phyloP scores from a whole-genome alignment of 495 filamentous ascomycete species.

The Talaromyces borbonicus region DNA sequence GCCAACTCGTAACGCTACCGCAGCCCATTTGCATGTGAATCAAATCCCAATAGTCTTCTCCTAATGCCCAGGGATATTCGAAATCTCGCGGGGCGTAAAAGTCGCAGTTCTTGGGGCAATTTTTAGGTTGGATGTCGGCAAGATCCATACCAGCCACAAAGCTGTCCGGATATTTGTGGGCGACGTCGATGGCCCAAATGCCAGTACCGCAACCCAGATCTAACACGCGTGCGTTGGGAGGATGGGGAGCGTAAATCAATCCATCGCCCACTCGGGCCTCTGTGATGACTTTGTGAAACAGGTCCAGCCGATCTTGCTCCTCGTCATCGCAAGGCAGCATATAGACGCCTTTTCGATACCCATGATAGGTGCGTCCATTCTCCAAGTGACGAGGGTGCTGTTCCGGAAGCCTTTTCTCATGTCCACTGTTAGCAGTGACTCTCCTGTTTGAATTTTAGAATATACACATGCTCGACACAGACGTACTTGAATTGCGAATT shows the following conservation, averaged over 20 bases:
- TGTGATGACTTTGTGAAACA: slow-evolving; percentile 65
- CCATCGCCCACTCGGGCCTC: slow-evolving; percentile 51
- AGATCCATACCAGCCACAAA: slow-evolving; percentile 70
- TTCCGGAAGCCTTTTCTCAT: slow-evolving; percentile 23
- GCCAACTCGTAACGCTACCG: slow-evolving; percentile 75
- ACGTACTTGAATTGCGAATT: slow-evolving; percentile 4
- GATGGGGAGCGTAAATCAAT: slow-evolving; percentile 43
- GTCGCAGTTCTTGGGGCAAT: slow-evolving; percentile 60
- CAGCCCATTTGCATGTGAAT: slow-evolving; percentile 76
- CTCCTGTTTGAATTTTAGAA: background rate
- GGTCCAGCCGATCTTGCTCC: slow-evolving; percentile 69
- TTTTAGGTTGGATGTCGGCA: slow-evolving; percentile 67
- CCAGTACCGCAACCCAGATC: slow-evolving; percentile 86
- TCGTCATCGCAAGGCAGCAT: slow-evolving; percentile 44
- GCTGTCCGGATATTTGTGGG: slow-evolving; percentile 51
- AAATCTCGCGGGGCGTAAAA: slow-evolving; percentile 62
- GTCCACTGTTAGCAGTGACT: background rate
- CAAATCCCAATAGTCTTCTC: slow-evolving; percentile 70
- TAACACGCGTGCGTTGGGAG: slow-evolving; percentile 47
- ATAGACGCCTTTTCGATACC: slow-evolving; percentile 39
- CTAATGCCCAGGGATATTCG: slow-evolving; percentile 70
- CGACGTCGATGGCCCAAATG: slow-evolving; percentile 86
- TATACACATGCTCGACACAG: background rate
- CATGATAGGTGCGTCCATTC: slow-evolving; percentile 41
- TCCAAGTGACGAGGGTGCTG: slow-evolving; percentile 27